phyloP scores from a whole-genome alignment of 225 moss, liverwort and hornwort species.

The Marchantia polymorpha region DNA sequence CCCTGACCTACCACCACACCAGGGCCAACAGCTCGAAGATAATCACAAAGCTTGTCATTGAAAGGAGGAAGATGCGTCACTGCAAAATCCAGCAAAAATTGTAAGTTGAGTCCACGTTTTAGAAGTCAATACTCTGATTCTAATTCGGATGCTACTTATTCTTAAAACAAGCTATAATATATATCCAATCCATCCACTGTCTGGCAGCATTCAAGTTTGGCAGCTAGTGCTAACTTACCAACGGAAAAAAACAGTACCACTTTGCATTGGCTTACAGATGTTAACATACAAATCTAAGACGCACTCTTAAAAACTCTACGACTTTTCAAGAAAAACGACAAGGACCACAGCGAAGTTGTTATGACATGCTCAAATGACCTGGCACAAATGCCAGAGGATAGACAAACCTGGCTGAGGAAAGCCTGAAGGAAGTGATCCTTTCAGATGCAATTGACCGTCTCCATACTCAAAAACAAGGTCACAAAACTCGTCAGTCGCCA shows the following conservation, averaged over 20 bases:
- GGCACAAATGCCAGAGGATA: not conserved
- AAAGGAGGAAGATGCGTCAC: constrained; percentile 70
- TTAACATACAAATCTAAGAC: no score
- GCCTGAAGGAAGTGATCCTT: constrained; percentile 54
- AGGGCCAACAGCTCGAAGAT: constrained; percentile 84
- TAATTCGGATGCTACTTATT: not conserved
- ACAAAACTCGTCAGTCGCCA: constrained; percentile 71
- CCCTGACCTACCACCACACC: constrained; percentile 87
- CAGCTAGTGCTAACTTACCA: not conserved
- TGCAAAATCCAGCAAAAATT: constrained; percentile 21
- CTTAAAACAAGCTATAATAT: not conserved
- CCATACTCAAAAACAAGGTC: constrained; percentile 76
- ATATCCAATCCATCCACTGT: not conserved
- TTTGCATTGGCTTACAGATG: no score
- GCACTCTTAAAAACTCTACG: not conserved
- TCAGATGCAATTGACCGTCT: constrained; percentile 69
- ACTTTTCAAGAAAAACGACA: not conserved
- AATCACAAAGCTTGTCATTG: constrained; percentile 66
- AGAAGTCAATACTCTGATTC: not conserved
- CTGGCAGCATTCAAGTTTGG: not conserved
- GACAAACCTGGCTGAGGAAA: constrained; percentile 82
- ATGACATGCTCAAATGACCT: no score
- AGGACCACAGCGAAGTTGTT: not conserved
- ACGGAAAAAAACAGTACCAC: no score
- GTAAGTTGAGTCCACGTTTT: not conserved